phyloP scores from a whole-genome alignment of 805 yeast genomes.

The Myxozyma nipponensis region DNA sequence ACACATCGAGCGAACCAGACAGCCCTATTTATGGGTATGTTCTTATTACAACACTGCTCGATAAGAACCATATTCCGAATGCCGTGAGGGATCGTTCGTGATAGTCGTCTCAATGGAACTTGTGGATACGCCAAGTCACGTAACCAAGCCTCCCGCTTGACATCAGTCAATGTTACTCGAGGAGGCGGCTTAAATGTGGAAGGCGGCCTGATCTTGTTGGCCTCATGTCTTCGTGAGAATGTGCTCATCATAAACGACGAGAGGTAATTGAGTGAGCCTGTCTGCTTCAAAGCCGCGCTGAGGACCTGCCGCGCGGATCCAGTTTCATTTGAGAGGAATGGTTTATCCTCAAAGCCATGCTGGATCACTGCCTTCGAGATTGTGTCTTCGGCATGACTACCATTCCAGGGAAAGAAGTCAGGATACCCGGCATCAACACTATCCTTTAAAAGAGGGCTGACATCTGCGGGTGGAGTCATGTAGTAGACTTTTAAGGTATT shows the following conservation, averaged over 20 bases:
- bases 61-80: slow-evolving; percentile 66
- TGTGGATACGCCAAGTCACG: slow-evolving; percentile 67
- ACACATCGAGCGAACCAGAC: slow-evolving; percentile 90
- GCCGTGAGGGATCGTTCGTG: slow-evolving; percentile 87
- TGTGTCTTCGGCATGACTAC: slow-evolving; percentile 51
- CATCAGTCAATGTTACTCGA: slow-evolving; percentile 84
- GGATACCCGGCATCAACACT: slow-evolving; percentile 45
- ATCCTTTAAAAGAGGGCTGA: slow-evolving; percentile 18
- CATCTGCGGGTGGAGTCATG: slow-evolving; percentile 23
- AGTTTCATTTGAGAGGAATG: slow-evolving; percentile 49
- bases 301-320: slow-evolving; percentile 63
- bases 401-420: slow-evolving; percentile 70
- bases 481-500: slow-evolving; percentile 12
- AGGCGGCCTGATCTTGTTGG: slow-evolving; percentile 46
- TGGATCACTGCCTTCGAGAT: slow-evolving; percentile 55
- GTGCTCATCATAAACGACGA: slow-evolving; percentile 48
- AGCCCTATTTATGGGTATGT: slow-evolving; percentile 75
- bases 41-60: slow-evolving; percentile 65
- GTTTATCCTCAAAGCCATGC: slow-evolving; percentile 61
- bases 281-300: slow-evolving; percentile 40
- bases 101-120: slow-evolving; percentile 61
- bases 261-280: slow-evolving; percentile 47
- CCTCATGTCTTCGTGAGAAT: slow-evolving; percentile 45
- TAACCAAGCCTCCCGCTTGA: slow-evolving; percentile 81
- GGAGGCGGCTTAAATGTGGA: slow-evolving; percentile 76